These are phyloP conservation scores for Hypocrella siamensis DNA, from an alignment of 2,329 filamentous ascomycete genomes.

Conservation along the genomic window DNA sequence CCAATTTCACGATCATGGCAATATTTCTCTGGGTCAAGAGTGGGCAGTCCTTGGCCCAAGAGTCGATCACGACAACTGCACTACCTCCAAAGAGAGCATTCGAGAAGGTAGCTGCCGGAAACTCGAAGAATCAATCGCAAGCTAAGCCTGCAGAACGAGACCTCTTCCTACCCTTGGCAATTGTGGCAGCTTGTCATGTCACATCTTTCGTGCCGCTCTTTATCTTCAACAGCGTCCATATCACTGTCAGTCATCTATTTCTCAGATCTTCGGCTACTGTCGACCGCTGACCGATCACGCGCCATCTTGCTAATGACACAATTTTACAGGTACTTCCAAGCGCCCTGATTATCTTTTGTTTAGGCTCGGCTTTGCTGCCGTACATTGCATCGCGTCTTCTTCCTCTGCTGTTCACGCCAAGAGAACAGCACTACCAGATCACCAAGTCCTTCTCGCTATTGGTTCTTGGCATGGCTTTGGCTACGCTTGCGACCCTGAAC, in stretches of 20 bases:
- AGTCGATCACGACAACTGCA: background rate
- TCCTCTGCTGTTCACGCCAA: conserved; percentile 33
- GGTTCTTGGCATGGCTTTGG: conserved; percentile 78
- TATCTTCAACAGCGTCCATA: conserved; percentile 62
- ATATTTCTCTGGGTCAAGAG: conserved; percentile 90
- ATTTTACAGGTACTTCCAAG: conserved; percentile 36
- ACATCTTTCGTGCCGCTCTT: conserved; percentile 69
- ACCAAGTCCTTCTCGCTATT: conserved; percentile 89
- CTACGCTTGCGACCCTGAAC: conserved; percentile 85
- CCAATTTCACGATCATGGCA: conserved; percentile 90
- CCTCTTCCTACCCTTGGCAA: conserved; percentile 54
- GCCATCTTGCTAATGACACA: conserved; percentile 1
- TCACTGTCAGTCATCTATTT: conserved; percentile 36
- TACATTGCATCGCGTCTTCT: conserved; percentile 39
- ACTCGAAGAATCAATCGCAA: conserved; percentile 11
- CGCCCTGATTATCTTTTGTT: conserved; percentile 42
- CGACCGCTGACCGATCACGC: too few relatives aligned
- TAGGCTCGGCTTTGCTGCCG: conserved; percentile 40
- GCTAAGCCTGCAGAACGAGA: conserved; percentile 37
- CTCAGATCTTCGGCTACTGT: too few relatives aligned
- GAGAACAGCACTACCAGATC: conserved; percentile 56
- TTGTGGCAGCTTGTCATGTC: conserved; percentile 60
- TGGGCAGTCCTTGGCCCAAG: conserved; percentile 32
- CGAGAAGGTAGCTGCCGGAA: conserved; percentile 9
- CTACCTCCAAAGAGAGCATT: background rate